Percentiles rank a stretch among this genome's conserved stretches.
These are phyloP conservation scores for Euphorbia pulcherrima DNA, from an alignment of 345 rosid species.

Conservation along the genomic window DNA sequence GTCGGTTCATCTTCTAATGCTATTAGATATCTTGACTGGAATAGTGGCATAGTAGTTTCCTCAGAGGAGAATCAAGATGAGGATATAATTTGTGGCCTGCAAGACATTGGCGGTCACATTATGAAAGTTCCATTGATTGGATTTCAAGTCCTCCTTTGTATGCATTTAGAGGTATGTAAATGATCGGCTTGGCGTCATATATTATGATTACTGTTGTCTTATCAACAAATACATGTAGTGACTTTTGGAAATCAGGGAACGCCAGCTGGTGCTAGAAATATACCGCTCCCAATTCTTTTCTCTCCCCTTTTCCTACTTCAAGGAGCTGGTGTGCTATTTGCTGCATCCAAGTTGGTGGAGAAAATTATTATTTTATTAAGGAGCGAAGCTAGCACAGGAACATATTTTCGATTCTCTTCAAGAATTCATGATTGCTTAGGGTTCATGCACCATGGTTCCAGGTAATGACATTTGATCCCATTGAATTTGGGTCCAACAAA, in stretches of 20 bases:
- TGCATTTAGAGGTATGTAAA: conserved; percentile 74
- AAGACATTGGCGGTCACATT: conserved; percentile 91
- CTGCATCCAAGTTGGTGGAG: conserved; percentile 69
- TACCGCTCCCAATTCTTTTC: conserved; percentile 76
- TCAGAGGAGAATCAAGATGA: conserved; percentile 56
- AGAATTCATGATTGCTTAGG: conserved; percentile 75
- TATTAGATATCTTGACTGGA: conserved; percentile 84
- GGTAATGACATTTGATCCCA: conserved; percentile 41
- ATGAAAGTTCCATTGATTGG: conserved; percentile 83
- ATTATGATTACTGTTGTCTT: conserved; percentile 24
- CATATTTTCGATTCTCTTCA: conserved; percentile 67
- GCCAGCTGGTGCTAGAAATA: conserved; percentile 70
- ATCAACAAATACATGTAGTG: conserved; percentile 17
- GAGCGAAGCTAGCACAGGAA: conserved; percentile 66
- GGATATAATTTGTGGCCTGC: conserved; percentile 66
- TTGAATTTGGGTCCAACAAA: neutral
- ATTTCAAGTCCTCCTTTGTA: conserved; percentile 86
- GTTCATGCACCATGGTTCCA: conserved; percentile 93
- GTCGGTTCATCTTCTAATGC: conserved; percentile 56
- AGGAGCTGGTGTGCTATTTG: conserved; percentile 79
- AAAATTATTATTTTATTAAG: conserved; percentile 63
- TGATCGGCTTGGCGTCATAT: conserved; percentile 11
- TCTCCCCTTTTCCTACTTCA: conserved; percentile 85
- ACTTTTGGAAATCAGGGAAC: conserved; percentile 64
- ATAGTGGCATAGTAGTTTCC: conserved; percentile 70